These are phyloP conservation scores for Colletotrichum chlorophyti DNA, from an alignment of 2,329 filamentous ascomycete species.

Conservation along the genomic window DNA sequence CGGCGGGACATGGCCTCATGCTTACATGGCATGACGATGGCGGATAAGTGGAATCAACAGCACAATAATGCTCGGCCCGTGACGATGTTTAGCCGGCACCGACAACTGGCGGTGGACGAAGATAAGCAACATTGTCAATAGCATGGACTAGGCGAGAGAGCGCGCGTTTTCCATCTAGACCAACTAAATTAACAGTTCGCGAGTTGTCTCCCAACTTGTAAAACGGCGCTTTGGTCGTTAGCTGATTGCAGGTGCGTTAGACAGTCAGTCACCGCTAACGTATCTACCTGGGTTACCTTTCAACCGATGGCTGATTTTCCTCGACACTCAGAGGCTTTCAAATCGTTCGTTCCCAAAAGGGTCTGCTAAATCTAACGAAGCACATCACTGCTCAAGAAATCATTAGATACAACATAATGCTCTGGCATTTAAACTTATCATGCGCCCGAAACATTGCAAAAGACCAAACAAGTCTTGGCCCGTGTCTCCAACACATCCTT, in stretches of 20 bases:
- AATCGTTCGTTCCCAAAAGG: too few relatives aligned
- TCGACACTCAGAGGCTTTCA: neutral
- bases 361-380: slow-evolving; percentile 36
- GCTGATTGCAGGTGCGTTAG: slow-evolving; percentile 46
- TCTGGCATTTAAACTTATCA: slow-evolving; percentile 19
- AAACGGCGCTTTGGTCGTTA: slow-evolving; percentile 31
- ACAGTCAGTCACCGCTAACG: slow-evolving; percentile 44
- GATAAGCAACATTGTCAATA: neutral
- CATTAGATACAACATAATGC: slow-evolving; percentile 18
- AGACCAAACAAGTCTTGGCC: slow-evolving; percentile 3
- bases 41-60: neutral
- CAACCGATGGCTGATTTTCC: slow-evolving; percentile 8
- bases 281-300: slow-evolving; percentile 39
- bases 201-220: slow-evolving; percentile 6
- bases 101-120: slow-evolving; percentile 21
- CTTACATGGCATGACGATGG: slow-evolving; percentile 9
- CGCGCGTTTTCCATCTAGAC: too few relatives aligned
- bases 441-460: slow-evolving; percentile 3
- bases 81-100: neutral
- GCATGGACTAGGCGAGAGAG: neutral
- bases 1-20: slow-evolving; percentile 18
- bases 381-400: slow-evolving; percentile 19
- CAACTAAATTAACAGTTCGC: too few relatives aligned
- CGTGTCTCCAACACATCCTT: neutral
- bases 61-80: slow-evolving; percentile 2